Evolutionary conservation across 1,284 basidiomycete species (phyloP).

Genomic region (Hortiboletus rubellus): DNA sequence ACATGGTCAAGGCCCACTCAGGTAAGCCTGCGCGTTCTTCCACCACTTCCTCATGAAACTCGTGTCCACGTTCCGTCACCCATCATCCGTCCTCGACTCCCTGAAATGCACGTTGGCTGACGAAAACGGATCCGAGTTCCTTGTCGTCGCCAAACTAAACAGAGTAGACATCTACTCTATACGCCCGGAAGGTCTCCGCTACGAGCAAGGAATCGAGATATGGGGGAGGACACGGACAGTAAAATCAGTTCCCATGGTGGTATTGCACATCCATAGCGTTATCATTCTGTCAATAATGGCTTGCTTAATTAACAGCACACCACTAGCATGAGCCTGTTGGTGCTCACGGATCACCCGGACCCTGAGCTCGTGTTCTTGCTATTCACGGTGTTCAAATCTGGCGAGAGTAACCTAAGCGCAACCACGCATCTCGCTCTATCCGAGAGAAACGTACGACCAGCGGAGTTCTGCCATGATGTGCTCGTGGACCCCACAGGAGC

Average conservation of each 20-base stretch:
- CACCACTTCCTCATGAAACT: constrained; percentile 53
- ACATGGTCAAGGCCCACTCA: constrained; percentile 20
- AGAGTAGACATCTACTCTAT: constrained; percentile 65
- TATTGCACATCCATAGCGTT: constrained; percentile 30
- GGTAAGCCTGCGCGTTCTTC: no score
- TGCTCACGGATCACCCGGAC: constrained; percentile 72
- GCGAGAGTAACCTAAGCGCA: constrained; percentile 39
- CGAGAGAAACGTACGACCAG: constrained; percentile 54
- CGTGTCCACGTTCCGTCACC: constrained; percentile 64
- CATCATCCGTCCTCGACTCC: constrained; percentile 63
- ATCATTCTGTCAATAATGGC: constrained; percentile 7
- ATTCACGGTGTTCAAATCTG: constrained; percentile 43
- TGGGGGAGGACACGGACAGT: constrained; percentile 64
- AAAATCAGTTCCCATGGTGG: constrained; percentile 52
- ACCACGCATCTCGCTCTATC: constrained; percentile 50
- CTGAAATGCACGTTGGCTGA: constrained; percentile 58
- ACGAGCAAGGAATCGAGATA: constrained; percentile 58
- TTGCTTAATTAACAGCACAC: constrained; percentile 39
- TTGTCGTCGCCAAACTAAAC: constrained; percentile 66
- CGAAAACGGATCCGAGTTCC: constrained; percentile 51
- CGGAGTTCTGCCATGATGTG: constrained; percentile 69
- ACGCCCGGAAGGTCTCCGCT: constrained; percentile 53
- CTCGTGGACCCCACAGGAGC: constrained; percentile 61
- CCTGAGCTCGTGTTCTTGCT: constrained; percentile 63
- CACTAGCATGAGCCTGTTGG: constrained; percentile 51